Evolutionary conservation across 169 alveolate genomes (phyloP).

Genomic region (Eimeria necatrix): DNA sequence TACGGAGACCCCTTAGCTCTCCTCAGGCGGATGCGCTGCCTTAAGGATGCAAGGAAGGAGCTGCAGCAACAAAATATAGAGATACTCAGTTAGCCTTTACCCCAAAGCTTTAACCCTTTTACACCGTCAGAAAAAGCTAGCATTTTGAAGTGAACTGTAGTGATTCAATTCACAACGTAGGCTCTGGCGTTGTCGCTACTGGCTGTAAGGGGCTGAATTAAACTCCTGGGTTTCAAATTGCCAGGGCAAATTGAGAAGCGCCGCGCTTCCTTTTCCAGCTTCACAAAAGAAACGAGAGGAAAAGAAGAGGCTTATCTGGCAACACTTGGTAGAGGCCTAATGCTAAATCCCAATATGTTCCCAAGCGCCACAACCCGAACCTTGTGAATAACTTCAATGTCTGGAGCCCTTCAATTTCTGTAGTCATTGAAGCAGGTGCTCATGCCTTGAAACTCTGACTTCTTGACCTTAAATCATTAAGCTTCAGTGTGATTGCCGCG

Average conservation of each 20-base stretch:
- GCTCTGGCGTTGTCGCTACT: too few relatives aligned
- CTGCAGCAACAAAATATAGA: slow-evolving; percentile 36
- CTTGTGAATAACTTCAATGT: background rate
- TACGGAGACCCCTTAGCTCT: slow-evolving; percentile 60
- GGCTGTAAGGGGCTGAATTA: too few relatives aligned
- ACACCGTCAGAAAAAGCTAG: background rate
- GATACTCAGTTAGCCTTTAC: background rate
- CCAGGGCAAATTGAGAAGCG: slow-evolving; percentile 47
- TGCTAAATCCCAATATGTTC: background rate
- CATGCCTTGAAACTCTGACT: background rate
- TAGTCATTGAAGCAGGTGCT: background rate
- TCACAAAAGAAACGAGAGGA: background rate
- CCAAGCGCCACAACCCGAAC: too few relatives aligned
- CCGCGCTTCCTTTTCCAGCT: background rate
- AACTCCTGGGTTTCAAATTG: too few relatives aligned
- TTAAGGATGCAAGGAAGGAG: slow-evolving; percentile 51
- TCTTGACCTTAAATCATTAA: background rate
- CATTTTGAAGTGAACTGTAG: background rate
- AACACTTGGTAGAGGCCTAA: slow-evolving; percentile 9
- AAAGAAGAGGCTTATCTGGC: slow-evolving; percentile 31
- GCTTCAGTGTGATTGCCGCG: background rate
- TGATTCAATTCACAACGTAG: background rate
- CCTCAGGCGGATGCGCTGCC: slow-evolving; percentile 49
- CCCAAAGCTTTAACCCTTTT: too few relatives aligned
- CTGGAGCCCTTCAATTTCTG: too few relatives aligned